Evolutionary conservation across 2,329 filamentous ascomycete genomes (phyloP).

Genomic region (Hirsutella minnesotensis): DNA sequence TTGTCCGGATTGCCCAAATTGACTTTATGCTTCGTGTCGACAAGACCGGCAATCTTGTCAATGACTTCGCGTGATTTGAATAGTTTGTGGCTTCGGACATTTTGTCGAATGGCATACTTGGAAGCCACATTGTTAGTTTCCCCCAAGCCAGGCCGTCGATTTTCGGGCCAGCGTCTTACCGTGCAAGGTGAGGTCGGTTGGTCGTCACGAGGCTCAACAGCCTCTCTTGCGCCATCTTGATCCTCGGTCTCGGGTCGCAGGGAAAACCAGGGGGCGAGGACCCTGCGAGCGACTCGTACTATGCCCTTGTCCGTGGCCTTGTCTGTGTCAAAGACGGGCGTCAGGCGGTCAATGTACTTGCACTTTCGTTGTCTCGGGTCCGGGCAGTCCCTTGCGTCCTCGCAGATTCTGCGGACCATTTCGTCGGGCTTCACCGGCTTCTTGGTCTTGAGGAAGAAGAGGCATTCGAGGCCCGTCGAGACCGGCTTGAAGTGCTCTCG

Average conservation of each 20-base stretch:
- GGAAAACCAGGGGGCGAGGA: constrained; percentile 52
- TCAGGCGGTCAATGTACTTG: constrained; percentile 47
- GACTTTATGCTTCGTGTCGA: constrained; percentile 60
- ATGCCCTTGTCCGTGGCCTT: constrained; percentile 61
- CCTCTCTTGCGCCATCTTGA: constrained; percentile 7
- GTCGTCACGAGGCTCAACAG: constrained; percentile 1
- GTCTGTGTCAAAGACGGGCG: constrained; percentile 38
- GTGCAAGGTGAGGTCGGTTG: constrained; percentile 18
- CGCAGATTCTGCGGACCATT: constrained; percentile 42
- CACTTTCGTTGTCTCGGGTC: constrained; percentile 32
- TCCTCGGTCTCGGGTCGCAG: constrained; percentile 18
- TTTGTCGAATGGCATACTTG: constrained; percentile 77
- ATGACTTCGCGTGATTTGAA: constrained; percentile 61
- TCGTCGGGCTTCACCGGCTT: constrained; percentile 42
- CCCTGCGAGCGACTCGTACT: constrained; percentile 48
- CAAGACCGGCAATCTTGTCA: constrained; percentile 53
- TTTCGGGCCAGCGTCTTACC: too few species aligned
- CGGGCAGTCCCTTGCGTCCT: constrained; percentile 34
- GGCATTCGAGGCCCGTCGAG: constrained; percentile 45
- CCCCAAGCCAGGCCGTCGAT: too few species aligned
- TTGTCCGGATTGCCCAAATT: constrained; percentile 68
- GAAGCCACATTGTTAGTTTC: not conserved
- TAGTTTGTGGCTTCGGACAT: constrained; percentile 58
- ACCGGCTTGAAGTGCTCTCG: constrained; percentile 40
- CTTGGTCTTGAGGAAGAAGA: constrained; percentile 49